phyloP scores from a whole-genome alignment of 2,329 filamentous ascomycete genomes.

The Talaromyces sp. region DNA sequence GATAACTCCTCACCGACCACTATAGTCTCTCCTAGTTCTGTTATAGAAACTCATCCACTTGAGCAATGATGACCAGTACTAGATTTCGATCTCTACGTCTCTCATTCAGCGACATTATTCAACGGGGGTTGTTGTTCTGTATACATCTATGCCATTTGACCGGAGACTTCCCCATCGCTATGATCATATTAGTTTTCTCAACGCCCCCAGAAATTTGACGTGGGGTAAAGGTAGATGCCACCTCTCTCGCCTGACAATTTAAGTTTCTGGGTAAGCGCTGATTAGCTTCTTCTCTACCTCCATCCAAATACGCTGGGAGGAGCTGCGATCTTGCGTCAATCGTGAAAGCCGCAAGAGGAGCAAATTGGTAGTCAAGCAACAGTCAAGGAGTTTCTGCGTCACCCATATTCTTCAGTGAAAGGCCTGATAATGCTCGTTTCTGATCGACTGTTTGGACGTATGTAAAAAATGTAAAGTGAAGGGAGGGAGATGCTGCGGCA shows the following conservation, averaged over 20 bases:
- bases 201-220: background rate
- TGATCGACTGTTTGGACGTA: background rate
- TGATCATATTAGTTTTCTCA: background rate
- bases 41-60: background rate
- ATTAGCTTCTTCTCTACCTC: background rate
- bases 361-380: no score
- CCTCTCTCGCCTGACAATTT: background rate
- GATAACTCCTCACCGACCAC: background rate
- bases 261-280: background rate
- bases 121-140: background rate
- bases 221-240: background rate
- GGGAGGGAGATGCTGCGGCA: background rate
- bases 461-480: background rate
- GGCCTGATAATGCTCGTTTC: background rate
- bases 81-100: background rate
- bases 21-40: background rate
- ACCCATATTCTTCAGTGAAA: no score
- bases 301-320: background rate
- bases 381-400: no score
- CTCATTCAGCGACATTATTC: background rate
- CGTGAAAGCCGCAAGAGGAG: no score
- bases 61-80: background rate
- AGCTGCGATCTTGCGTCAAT: background rate
- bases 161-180: background rate
- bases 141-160: background rate